Percentiles rank a stretch among this genome's conserved stretches.
Conservation (phyloP, 495 filamentous ascomycete genomes). For the Echria macrotheca region DNA sequence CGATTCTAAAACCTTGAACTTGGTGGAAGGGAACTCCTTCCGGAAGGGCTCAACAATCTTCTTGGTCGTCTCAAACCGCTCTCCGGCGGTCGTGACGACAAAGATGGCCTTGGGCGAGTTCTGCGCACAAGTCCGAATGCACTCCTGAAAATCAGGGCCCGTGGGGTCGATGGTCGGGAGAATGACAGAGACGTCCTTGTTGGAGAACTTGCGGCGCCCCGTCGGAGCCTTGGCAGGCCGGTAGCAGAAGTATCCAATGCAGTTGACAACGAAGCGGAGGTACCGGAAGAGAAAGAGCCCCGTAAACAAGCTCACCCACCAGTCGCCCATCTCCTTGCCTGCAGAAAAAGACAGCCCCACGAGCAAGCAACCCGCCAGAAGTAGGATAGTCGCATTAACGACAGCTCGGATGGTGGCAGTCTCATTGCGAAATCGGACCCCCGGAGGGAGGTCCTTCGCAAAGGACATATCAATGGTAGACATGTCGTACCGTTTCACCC, state of each 20-base stretch:
- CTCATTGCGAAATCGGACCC: no score
- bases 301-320: conserved; percentile 18
- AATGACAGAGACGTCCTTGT: conserved; percentile 48
- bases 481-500: no score
- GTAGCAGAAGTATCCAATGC: conserved; percentile 42
- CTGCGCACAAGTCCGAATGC: conserved; percentile 23
- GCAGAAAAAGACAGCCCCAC: no score
- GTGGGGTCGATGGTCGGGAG: conserved; percentile 46
- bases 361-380: no score
- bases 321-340: no score
- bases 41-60: conserved; percentile 7
- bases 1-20: conserved; percentile 19
- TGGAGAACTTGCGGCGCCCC: conserved; percentile 31
- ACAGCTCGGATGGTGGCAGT: no score
- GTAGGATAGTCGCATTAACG: no score
- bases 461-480: no score
- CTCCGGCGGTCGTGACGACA: conserved; percentile 30
- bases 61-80: conserved; percentile 12
- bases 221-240: conserved; percentile 27
- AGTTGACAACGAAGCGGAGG: conserved; percentile 41
- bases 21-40: conserved; percentile 6
- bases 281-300: conserved; percentile 34
- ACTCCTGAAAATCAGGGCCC: conserved; percentile 29
- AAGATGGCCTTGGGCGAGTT: conserved; percentile 33
- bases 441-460: no score